A percentile compares a stretch with the other conserved stretches of the same genome.
phyloP scores from a whole-genome alignment of 805 yeast species.

The Saturnispora diversa region DNA sequence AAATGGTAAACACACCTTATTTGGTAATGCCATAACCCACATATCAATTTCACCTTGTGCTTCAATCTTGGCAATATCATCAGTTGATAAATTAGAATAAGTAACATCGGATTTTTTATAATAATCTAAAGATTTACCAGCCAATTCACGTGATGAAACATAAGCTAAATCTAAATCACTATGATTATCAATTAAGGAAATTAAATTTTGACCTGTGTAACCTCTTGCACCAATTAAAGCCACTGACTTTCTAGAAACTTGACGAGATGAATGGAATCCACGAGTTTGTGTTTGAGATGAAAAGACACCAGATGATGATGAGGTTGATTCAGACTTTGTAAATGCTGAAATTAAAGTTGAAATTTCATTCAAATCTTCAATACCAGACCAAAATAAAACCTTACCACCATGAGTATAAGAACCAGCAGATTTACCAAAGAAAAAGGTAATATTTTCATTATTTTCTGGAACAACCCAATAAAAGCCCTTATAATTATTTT shows the following conservation, averaged over 20 bases:
- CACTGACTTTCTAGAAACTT: slow-evolving; percentile 36
- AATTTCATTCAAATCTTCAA: slow-evolving; percentile 52
- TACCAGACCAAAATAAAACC: slow-evolving; percentile 92
- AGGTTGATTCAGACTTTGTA: slow-evolving; percentile 21
- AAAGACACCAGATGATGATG: slow-evolving; percentile 38
- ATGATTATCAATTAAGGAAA: slow-evolving; percentile 77
- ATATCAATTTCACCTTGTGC: slow-evolving; percentile 73
- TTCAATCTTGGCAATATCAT: slow-evolving; percentile 77
- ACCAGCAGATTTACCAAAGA: slow-evolving; percentile 88
- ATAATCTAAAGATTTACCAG: slow-evolving; percentile 79
- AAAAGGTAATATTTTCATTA: slow-evolving; percentile 87
- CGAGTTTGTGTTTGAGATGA: slow-evolving; percentile 32
- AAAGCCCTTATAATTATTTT: slow-evolving; percentile 61
- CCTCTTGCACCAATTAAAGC: slow-evolving; percentile 99
- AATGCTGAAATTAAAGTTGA: slow-evolving; percentile 56
- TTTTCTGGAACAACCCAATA: slow-evolving; percentile 90
- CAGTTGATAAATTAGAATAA: slow-evolving; percentile 80
- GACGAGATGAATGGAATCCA: slow-evolving; percentile 22
- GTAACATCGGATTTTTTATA: slow-evolving; percentile 73
- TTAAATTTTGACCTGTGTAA: slow-evolving; percentile 89
- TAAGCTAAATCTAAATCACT: slow-evolving; percentile 82
- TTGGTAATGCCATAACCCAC: slow-evolving; percentile 99
- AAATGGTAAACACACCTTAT: slow-evolving; percentile 89
- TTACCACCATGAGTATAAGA: slow-evolving; percentile 85
- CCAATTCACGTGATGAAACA: slow-evolving; percentile 91